Conservation (phyloP, 768 basidiomycete species). For the Tricholoma furcatifolium region DNA sequence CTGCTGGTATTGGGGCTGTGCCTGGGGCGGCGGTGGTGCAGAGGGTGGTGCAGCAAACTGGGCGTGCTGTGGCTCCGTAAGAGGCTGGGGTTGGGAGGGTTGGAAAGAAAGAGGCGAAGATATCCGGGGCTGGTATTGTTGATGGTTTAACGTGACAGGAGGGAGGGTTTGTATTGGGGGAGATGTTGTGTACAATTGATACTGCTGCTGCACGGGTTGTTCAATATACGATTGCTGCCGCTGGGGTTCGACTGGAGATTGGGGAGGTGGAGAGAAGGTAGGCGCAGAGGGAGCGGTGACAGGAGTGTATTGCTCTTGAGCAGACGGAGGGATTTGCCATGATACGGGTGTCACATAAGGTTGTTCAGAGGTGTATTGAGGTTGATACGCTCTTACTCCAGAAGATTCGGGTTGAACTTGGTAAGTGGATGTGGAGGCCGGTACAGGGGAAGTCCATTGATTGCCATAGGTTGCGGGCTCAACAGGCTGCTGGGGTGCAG, state of each 20-base stretch:
- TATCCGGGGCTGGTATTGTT: slow-evolving; percentile 15
- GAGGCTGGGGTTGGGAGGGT: slow-evolving; percentile 18
- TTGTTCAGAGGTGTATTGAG: slow-evolving; percentile 8
- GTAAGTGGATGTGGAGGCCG: slow-evolving; percentile 9
- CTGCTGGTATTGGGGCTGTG: slow-evolving; percentile 17
- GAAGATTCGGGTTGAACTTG: slow-evolving; percentile 6
- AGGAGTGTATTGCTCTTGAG: slow-evolving; percentile 14
- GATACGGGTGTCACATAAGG: slow-evolving; percentile 12
- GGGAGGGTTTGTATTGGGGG: slow-evolving; percentile 19
- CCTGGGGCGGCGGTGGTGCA: slow-evolving; percentile 20
- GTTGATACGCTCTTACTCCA: slow-evolving; percentile 14
- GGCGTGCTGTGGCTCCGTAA: slow-evolving; percentile 17
- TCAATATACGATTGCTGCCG: slow-evolving; percentile 8
- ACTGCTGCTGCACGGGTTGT: slow-evolving; percentile 14
- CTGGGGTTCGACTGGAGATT: slow-evolving; percentile 15
- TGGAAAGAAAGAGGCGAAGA: slow-evolving; percentile 19
- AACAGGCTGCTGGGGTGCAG: slow-evolving; percentile 30
- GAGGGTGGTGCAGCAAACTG: slow-evolving; percentile 19
- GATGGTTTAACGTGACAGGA: slow-evolving; percentile 23
- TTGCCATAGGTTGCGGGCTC: slow-evolving; percentile 24
- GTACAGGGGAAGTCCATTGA: slow-evolving; percentile 32
- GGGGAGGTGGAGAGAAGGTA: slow-evolving; percentile 15
- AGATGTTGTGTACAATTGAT: slow-evolving; percentile 24
- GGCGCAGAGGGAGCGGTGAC: slow-evolving; percentile 5
- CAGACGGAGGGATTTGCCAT: slow-evolving; percentile 15